These are phyloP conservation scores for Leishmania guyanensis DNA, from an alignment of 208 protist genomes.

Conservation along the genomic window DNA sequence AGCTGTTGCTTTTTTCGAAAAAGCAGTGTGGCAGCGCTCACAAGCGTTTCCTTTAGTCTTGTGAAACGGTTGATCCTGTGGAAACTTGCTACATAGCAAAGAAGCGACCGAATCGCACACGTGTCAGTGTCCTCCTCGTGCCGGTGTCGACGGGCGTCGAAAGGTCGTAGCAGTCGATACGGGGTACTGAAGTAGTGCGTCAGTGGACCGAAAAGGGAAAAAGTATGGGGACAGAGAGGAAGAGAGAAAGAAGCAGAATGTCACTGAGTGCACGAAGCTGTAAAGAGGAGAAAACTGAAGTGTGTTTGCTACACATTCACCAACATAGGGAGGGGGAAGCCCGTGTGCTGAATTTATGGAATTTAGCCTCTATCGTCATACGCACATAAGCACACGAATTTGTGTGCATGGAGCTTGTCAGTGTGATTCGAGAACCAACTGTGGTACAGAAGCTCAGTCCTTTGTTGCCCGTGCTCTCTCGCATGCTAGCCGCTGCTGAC, in stretches of 20 bases:
- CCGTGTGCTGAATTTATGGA: neutral
- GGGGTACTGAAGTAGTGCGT: neutral
- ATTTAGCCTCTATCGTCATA: neutral
- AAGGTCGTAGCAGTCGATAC: neutral
- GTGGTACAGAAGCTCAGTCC: neutral
- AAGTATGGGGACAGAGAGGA: neutral
- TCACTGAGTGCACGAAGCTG: neutral
- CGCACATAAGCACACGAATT: neutral
- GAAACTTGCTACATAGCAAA: neutral
- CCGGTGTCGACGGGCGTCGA: neutral
- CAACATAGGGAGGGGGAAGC: neutral
- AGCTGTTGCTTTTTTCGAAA: neutral
- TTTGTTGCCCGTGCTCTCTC: neutral
- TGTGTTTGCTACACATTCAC: neutral
- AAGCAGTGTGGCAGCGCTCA: neutral
- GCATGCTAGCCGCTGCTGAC: neutral
- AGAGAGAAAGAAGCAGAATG: neutral
- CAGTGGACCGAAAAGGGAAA: neutral
- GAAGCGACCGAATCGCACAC: neutral
- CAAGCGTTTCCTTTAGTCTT: neutral
- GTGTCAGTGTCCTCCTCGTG: neutral
- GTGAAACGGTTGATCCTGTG: neutral
- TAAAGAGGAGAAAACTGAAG: neutral
- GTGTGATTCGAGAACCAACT: neutral
- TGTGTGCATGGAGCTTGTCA: neutral